phyloP scores from a whole-genome alignment of 164 flowering plant species.

The Chimonanthus salicifolius region DNA sequence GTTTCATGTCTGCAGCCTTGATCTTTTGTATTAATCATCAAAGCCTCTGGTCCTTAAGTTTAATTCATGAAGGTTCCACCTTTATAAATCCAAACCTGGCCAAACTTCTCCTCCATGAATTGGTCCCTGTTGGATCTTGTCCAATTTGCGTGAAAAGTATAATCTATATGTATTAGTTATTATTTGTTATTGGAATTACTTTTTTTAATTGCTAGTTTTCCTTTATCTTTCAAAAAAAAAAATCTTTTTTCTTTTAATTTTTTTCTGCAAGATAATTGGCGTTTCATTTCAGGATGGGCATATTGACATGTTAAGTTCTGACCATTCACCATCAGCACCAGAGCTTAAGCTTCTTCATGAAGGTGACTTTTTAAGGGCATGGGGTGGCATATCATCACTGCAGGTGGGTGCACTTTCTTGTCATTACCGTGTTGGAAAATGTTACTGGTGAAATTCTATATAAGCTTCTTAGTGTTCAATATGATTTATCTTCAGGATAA shows the following conservation, averaged over 20 bases:
- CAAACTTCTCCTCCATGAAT: too few relatives aligned
- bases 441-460: not conserved
- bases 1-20: not conserved
- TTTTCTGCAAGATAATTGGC: not conserved
- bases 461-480: not conserved
- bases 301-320: conserved; percentile 93
- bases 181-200: too few relatives aligned
- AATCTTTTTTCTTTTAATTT: too few relatives aligned
- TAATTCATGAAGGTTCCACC: too few relatives aligned
- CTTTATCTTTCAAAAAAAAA: too few relatives aligned
- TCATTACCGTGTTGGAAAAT: not conserved
- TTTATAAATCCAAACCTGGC: too few relatives aligned
- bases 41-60: too few relatives aligned
- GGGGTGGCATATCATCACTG: conserved; percentile 98
- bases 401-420: conserved; percentile 46
- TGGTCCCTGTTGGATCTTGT: too few relatives aligned
- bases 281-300: conserved; percentile 58
- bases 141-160: too few relatives aligned
- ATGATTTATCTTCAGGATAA: too few relatives aligned
- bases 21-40: not conserved
- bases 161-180: too few relatives aligned
- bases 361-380: conserved; percentile 86
- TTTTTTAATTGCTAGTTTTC: too few relatives aligned
- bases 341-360: conserved; percentile 70
- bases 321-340: conserved; percentile 92